Base-by-base conservation (phyloP, 2,329 filamentous ascomycete species). In the Paraphoma chrysanthemicola region DNA sequence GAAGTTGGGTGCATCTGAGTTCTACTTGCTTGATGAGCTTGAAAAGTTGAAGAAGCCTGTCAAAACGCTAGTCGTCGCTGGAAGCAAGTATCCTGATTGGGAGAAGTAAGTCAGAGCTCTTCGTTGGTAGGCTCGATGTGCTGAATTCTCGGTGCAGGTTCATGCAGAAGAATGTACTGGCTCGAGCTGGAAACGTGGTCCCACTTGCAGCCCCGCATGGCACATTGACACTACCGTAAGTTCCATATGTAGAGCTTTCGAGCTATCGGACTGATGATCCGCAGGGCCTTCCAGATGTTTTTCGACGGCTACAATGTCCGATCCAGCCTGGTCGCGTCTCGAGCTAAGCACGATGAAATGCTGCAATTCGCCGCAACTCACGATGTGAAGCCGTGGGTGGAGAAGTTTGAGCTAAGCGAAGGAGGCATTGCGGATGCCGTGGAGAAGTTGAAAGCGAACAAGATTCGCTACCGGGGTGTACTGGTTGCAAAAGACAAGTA, bases 11-110 rank as follows among this genome's bases (percentile, higher is more conserved):
- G 67, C 67, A 5, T 56, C 54, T 0, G 68, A 70, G 54, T 69
- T 70, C 51, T 68, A 67, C 30, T 53, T 70, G 14, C 51, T 66
- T 16, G 59, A 60, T 43, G 63, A 68, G 49, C 49, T 66, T 17
- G 62, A 66, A 23, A 68, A 68, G 36, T 16, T 69, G 7, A 14
- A 51, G 46, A 56, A 63, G 47, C 64, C 62, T 18, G 54, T 69
- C 8, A 55, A 64, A 14, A 58, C 58, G 14, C 53, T 69, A 4
- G 57, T 70, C 4, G 43, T 68, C 30, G 57, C 66, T 28, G 62
- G 64, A 18, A 68, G 53, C 46, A 57, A 51, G 30, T 64, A 67
- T 48, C 66, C 66, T 39, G 62, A 68, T 41, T 68, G 60, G 64
- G 53, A 56, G 5, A 69, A 68, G 66, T 65, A 58, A 44, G 64